Evolutionary conservation across 805 yeast species (phyloP), one percentile per base, ranked within the genome.

Genomic region (Candida vaughaniae): DNA sequence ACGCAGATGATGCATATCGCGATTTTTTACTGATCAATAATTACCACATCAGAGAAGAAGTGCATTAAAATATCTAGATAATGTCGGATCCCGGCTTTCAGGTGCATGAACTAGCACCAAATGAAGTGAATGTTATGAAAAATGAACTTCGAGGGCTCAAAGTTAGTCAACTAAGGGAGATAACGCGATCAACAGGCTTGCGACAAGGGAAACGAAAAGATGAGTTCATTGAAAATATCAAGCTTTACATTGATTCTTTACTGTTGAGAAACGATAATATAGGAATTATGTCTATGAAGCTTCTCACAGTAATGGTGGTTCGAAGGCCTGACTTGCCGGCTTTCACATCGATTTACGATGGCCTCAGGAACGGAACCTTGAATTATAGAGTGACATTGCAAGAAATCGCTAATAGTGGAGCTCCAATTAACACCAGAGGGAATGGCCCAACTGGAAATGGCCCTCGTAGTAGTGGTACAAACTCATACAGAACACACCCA

Each of bases 81-180:
- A 30, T 12, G 23, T 10, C 10, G 23, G 10, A 10, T 10, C 23
- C 23, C 23, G 23, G 23, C 23, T 7, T 20, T 20, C 23, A 20
- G 10, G 23, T 20, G 9, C 23, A 25, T 7, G 28, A 20, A 10
- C 10, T 20, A 10, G 23, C 10, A 10, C 23, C 23, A 20, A 20
- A 20, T 20, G 23, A 20, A 20, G 23, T 29, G 14, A 11, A 15
- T 18, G 5, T 23, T 6, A 29, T 35, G 34, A 35, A 35, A 22
- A 9, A n/a, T 5, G 19, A 15, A 10, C 25, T 30, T 9, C 12
- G 17, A 10, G 12, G 14, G 28, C 20, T 33, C 45, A 74, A 72
- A 46, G 77, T 80, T 2, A 58, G 71, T 0, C 76, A 74, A 37
- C 62, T 82, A 38, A 80, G 80, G 54, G 69, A 62, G 14, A 50